Evolutionary conservation across 2,329 filamentous ascomycete genomes (phyloP), one percentile per base, ranked within the genome.

Genomic region (Endoconidiophora polonica): DNA sequence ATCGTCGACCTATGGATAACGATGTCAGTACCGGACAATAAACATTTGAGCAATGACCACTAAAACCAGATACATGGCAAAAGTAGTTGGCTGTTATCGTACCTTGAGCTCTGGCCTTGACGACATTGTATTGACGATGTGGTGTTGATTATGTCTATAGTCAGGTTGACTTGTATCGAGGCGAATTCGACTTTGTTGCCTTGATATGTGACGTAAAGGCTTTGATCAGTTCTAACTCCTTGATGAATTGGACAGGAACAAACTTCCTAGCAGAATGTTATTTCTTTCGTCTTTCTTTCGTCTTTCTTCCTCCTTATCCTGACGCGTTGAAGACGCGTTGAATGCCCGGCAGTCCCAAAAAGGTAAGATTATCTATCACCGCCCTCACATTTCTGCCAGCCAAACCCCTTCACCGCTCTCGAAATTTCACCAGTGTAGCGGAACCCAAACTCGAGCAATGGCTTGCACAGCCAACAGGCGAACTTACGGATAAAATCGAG

Each of bases 81-180:
- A 23, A 18, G 5, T 53, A 10, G 29, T 9, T 16, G 20, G 23
- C 26, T 26, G 48, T 29, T 23, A 14, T 44, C 52, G 39, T 53
- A 81, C 81, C 74, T 83, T 84, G 46, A 85, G 64, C 61, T 85
- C 81, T 52, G 81, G 81, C 59, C 81, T 69, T 47, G 81, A 83
- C 62, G 79, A 78, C 81, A 85, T 85, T 42, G 7, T 7, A 33
- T 33, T 7, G 29, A 54, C 73, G 58, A 55, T 26, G 7, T 16
- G n/a, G 23, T 24, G 33, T 23, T 46, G 12, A 46, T 36, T 23
- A 16, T 42, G 38, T 42, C 14, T 33, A 22, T 39, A 23, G 14
- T 36, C 14, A 14, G 24, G 37, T 16, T 18, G 16, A 22, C 6
- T 36, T 33, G 40, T 14, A 12, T 14, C 24, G 26, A n/a, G 10